Percentiles rank a stretch among this genome's conserved stretches.
These are phyloP conservation scores for Diddensiella santjacobensis DNA, from an alignment of 805 yeast genomes.

Conservation along the genomic window DNA sequence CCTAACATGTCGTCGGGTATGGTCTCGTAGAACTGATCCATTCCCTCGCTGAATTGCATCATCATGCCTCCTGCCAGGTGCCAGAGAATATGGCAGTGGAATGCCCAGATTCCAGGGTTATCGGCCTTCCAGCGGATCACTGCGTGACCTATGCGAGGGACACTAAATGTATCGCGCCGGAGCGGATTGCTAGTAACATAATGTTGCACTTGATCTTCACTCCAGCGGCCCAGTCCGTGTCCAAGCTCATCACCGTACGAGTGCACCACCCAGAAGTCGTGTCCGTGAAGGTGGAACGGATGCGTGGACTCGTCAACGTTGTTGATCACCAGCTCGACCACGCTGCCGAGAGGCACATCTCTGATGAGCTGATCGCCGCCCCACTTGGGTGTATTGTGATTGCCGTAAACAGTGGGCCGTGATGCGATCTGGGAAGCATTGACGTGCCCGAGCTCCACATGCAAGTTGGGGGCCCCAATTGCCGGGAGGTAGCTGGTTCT, in stretches of 20 bases:
- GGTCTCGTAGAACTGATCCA: slow-evolving; percentile 26
- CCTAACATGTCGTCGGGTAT: slow-evolving; percentile 21
- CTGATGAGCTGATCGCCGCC: slow-evolving; percentile 51
- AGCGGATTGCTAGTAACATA: slow-evolving; percentile 43
- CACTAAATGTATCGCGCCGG: slow-evolving; percentile 66
- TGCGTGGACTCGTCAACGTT: slow-evolving; percentile 72
- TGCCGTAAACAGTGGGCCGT: slow-evolving; percentile 48
- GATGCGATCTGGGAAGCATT: slow-evolving; percentile 28
- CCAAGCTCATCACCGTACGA: slow-evolving; percentile 17
- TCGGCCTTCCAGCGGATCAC: slow-evolving; percentile 66
- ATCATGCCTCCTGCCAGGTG: slow-evolving; percentile 80
- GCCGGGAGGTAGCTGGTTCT: slow-evolving; percentile 26
- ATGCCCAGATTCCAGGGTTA: slow-evolving; percentile 92
- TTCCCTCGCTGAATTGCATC: slow-evolving; percentile 32
- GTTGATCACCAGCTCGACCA: slow-evolving; percentile 72
- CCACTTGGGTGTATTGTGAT: slow-evolving; percentile 49
- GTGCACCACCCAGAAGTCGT: slow-evolving; percentile 70
- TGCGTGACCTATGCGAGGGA: slow-evolving; percentile 43
- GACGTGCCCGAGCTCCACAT: slow-evolving; percentile 25
- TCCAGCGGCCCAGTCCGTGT: slow-evolving; percentile 22
- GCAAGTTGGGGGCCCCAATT: slow-evolving; percentile 29
- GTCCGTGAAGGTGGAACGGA: slow-evolving; percentile 94
- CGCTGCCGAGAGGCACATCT: slow-evolving; percentile 53
- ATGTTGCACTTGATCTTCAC: slow-evolving; percentile 49
- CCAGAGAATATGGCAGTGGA: slow-evolving; percentile 96